Evolutionary conservation across 2,329 filamentous ascomycete genomes (phyloP), one percentile per base, ranked within the genome.

Genomic region (Alternaria burnsii): DNA sequence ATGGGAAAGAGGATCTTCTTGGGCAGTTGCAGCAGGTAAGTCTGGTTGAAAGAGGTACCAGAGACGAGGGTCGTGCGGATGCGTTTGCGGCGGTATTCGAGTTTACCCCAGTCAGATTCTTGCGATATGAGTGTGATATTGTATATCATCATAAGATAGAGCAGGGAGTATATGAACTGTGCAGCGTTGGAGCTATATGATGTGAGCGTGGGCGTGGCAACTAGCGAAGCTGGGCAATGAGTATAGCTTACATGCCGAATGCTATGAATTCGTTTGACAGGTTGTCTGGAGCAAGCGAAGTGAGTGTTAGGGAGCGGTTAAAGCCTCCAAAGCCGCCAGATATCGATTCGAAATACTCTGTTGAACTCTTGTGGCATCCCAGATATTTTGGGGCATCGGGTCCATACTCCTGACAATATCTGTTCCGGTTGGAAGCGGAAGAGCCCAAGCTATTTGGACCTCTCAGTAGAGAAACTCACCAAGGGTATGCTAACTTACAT

Each of bases 331-430:
- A 38, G 34, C 34, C 34, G 14, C 34, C 34, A 1, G 34, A 38
- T 38, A 38, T 38, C 16, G 34, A n/a, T 8, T 38, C 34, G 1
- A 38, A n/a, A 38, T n/a, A 38, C 34, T 38, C 14, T 1, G 16
- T n/a, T 38, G 34, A 38, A 0, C 12, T 38, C 34, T 1, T 38
- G 7, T 38, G 3, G 34, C 34, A 38, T n/a, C 7, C 3, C 5
- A 1, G 0, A 11, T 12, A 10, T 1, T 30, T 7, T 10, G 28
- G 10, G 0, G 28, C 9, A 30, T n/a, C n/a, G 0, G 34, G 16
- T 10, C 16, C 16, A 6, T 8, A 1, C 5, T 38, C 1, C n/a
- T 9, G 34, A 38, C 34, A 38, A n/a, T n/a, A 5, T 2, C n/a
- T 10, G 16, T n/a, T 38, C 16, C 34, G 16, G 2, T 2, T 3